phyloP scores from a whole-genome alignment of 1,284 basidiomycete species.

The Heliocybe sulcata region DNA sequence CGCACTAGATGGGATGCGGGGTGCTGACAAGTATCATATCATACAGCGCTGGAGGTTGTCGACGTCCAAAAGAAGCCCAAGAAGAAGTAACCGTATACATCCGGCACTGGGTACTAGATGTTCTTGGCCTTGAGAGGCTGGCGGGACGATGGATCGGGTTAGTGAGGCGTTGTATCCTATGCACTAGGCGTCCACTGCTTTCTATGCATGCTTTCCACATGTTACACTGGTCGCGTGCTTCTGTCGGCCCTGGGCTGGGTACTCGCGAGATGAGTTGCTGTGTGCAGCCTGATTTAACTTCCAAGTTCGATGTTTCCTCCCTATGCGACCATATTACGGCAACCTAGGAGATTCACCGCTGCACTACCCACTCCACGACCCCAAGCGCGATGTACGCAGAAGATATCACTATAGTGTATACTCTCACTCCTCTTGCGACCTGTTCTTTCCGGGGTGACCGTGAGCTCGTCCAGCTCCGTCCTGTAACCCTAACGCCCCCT shows the following conservation, averaged over 20 bases:
- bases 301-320: too few relatives aligned
- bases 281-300: too few relatives aligned
- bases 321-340: too few relatives aligned
- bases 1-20: background rate
- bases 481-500: background rate
- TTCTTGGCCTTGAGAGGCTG: background rate
- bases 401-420: background rate
- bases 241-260: too few relatives aligned
- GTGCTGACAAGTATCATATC: constrained; percentile 2
- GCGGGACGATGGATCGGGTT: background rate
- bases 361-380: background rate
- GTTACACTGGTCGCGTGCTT: too few relatives aligned
- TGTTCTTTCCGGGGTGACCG: background rate
- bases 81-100: constrained; percentile 55
- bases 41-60: constrained; percentile 51
- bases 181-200: background rate
- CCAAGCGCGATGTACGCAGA: background rate
- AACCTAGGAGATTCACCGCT: too few relatives aligned
- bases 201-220: background rate
- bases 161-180: constrained; percentile 1
- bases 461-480: background rate
- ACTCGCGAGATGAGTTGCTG: too few relatives aligned
- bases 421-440: background rate
- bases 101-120: background rate
- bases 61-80: constrained; percentile 61